Conservation (phyloP, 768 basidiomycete genomes). For the Suillus brevipes region DNA sequence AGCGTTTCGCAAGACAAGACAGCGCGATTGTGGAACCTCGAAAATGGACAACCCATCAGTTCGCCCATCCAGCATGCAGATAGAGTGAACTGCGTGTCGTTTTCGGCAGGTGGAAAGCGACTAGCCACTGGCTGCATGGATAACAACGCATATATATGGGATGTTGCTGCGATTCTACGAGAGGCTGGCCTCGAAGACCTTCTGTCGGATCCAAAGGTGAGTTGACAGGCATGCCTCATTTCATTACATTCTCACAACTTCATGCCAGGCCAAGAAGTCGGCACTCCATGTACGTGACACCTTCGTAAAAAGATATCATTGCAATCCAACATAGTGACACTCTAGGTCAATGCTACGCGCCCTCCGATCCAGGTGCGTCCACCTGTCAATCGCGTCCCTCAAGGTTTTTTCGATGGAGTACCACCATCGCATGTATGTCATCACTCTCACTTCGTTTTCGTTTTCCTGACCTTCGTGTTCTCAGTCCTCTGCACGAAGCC, state of each 20-base stretch:
- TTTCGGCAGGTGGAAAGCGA: not conserved
- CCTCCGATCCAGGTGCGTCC: too few species aligned
- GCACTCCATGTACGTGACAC: not conserved
- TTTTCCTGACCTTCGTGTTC: not conserved
- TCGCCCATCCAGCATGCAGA: not conserved
- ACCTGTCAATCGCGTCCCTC: too few species aligned
- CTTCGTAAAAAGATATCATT: not conserved
- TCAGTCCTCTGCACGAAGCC: not conserved
- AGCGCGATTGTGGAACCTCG: not conserved
- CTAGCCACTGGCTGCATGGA: not conserved
- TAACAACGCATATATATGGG: not conserved
- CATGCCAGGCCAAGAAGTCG: not conserved
- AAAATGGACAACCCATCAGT: not conserved
- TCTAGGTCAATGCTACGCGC: too few species aligned
- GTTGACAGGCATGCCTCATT: not conserved
- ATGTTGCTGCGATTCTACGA: not conserved
- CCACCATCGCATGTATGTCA: too few species aligned
- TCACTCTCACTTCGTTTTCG: not conserved
- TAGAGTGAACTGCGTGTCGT: fast-evolving
- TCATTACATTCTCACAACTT: not conserved
- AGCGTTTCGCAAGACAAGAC: too few species aligned
- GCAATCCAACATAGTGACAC: too few species aligned
- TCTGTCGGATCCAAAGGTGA: not conserved
- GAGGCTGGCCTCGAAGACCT: not conserved
- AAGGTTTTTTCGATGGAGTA: too few species aligned